Base-by-base conservation (phyloP, 2,329 filamentous ascomycete genomes). In the Balansia obtecta region DNA sequence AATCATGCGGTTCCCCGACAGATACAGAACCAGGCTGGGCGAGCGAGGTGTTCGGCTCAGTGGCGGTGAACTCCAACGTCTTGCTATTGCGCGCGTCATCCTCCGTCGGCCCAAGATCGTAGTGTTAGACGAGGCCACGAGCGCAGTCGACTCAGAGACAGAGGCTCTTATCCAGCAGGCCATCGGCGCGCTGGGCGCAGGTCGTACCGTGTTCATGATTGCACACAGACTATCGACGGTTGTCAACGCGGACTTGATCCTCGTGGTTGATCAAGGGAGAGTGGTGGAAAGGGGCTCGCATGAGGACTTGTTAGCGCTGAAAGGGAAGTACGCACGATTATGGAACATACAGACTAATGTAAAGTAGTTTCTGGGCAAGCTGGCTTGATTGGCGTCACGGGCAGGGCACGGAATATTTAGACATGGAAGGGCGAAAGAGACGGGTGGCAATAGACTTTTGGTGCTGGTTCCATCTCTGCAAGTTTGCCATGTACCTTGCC, bases 1-100 rank as follows among this genome's bases (percentile, higher is more conserved):
- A 55, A 83, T 85, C 52, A 60, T 75, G 48, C 68, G 63, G 1
- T 83, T 85, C 56, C 69, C 77, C 0, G 69, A 77, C 58, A 69
- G 70, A 0, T 76, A 79, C 58, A 54, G 66, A 18, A 70, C 71
- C 9, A 58, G 63, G 41, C 69, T 77, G 27, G 75, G 75, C 18
- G 72, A 76, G 57, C 62, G 68, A 16, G 75, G 73, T 20, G 64
- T 72, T 9, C 70, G 69, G 45, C 64, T 78, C 22, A 74, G 70
- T 4, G 72, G 72, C 20, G 75, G 74, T n/a, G 72, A 77, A 60
- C 57, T 71, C 15, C 74, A 77, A 58, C 66, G 73, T 3, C 58
- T 75, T 27, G 71, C 71, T 3, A 73, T 74, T 53, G 72, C 71
- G 20, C 62, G 71, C 7, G 65, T 62, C 2, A 57, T 65, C 33